Evolutionary conservation across 2,329 filamentous ascomycete species (phyloP).

Genomic region (Thielaviopsis ethacetica): DNA sequence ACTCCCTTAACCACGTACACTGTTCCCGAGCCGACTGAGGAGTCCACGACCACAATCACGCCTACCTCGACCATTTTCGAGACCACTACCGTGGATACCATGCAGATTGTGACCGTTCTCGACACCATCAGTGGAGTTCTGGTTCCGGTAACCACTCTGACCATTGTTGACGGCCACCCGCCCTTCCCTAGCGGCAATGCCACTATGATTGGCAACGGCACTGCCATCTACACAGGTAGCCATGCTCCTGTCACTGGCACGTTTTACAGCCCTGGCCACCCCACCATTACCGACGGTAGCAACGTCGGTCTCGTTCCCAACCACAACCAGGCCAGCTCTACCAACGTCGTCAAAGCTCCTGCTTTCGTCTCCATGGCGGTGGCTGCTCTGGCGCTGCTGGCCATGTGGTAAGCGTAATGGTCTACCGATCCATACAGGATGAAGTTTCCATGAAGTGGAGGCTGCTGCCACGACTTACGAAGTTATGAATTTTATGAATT

Average conservation of each 20-base stretch:
- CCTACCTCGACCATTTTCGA: constrained; percentile 4
- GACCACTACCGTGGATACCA: constrained; percentile 4
- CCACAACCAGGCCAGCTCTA: not conserved
- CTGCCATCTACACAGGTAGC: not conserved
- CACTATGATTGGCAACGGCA: constrained; percentile 1
- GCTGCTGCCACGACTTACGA: not conserved
- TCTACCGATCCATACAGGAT: not conserved
- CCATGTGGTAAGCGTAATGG: not conserved
- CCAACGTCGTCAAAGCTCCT: not conserved
- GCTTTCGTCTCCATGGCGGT: not conserved
- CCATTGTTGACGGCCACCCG: constrained; percentile 6
- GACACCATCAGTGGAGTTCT: constrained; percentile 6
- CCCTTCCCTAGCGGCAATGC: constrained; percentile 7
- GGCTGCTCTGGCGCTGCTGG: not conserved
- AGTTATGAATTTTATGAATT: not conserved
- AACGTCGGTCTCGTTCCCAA: not conserved
- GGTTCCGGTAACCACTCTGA: constrained; percentile 7
- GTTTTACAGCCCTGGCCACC: not conserved
- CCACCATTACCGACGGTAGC: not conserved
- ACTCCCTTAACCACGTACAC: constrained; percentile 6
- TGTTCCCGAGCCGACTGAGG: not conserved
- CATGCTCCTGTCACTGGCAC: not conserved
- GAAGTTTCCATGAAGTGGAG: not conserved
- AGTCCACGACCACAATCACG: constrained; percentile 8
- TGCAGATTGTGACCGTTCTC: constrained; percentile 6